These are phyloP conservation scores for Lolium perenne DNA, from an alignment of 176 grass and related monocot species.

Conservation along the genomic window DNA sequence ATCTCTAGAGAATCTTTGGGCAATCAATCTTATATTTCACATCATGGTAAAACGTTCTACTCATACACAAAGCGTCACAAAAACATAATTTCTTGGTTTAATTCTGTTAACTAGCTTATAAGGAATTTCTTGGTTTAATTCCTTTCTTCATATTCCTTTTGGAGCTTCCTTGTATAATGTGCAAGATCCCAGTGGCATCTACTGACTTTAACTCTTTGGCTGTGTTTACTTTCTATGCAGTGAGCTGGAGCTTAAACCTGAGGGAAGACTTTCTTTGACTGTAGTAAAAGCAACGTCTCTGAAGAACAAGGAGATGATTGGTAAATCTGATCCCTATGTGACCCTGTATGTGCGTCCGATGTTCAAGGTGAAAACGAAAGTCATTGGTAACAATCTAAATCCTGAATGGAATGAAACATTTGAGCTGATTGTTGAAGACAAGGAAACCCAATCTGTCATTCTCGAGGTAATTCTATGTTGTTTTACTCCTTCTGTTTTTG, in stretches of 20 bases:
- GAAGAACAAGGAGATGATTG: conserved; percentile 79
- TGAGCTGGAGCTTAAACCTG: conserved; percentile 93
- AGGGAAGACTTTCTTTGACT: conserved; percentile 76
- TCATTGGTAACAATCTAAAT: conserved; percentile 76
- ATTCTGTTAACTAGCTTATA: conserved; percentile 25
- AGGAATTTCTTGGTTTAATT: background rate
- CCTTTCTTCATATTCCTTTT: conserved; percentile 24
- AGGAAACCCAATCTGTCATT: conserved; percentile 90
- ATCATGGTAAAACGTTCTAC: conserved; percentile 5
- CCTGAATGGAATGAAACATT: conserved; percentile 96
- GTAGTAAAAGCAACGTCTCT: conserved; percentile 76
- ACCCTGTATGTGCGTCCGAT: conserved; percentile 77
- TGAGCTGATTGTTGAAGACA: conserved; percentile 87
- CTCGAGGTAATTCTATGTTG: conserved; percentile 70
- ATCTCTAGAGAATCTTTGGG: conserved; percentile 4
- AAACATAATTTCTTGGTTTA: conserved; percentile 3
- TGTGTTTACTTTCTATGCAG: conserved; percentile 51
- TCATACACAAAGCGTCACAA: conserved; percentile 10
- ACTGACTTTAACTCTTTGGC: conserved; percentile 15
- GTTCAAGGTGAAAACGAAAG: conserved; percentile 96
- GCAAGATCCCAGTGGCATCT: conserved; percentile 18
- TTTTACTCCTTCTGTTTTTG: background rate
- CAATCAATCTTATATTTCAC: conserved; percentile 4
- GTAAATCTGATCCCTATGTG: conserved; percentile 99
- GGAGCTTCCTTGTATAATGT: conserved; percentile 19